Conservation (phyloP, 106 monocot genomes). For the Dioscorea zingiberensis region DNA sequence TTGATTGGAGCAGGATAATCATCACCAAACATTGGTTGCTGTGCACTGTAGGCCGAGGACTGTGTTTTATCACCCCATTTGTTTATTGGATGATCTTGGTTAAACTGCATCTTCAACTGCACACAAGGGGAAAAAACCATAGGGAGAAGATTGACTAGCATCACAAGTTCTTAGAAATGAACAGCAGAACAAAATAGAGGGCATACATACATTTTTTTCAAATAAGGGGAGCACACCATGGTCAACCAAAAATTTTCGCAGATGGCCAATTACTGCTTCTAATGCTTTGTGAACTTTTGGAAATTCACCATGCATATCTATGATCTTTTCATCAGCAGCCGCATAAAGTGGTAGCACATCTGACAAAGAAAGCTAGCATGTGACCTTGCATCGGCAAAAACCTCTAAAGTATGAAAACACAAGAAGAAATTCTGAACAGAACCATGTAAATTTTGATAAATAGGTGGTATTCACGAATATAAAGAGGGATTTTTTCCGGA, state of each 20-base stretch:
- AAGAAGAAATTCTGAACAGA: no score
- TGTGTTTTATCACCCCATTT: constrained; percentile 14
- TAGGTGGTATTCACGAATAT: no score
- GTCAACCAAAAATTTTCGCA: constrained; percentile 31
- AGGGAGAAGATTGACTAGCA: no score
- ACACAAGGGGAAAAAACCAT: not conserved
- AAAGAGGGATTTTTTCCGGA: no score
- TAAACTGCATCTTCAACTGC: not conserved
- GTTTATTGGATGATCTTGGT: constrained; percentile 18
- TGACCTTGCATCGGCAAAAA: no score
- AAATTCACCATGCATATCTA: constrained; percentile 33
- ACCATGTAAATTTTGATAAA: no score
- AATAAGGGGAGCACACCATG: constrained; percentile 32
- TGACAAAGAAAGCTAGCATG: not conserved
- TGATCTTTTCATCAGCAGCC: constrained; percentile 16
- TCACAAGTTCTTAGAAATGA: no score
- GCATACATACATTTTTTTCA: constrained; percentile 26
- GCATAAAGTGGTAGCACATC: constrained; percentile 31
- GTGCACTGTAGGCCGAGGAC: constrained; percentile 7
- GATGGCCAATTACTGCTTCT: constrained; percentile 20
- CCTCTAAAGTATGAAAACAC: no score
- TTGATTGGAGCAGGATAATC: constrained; percentile 19
- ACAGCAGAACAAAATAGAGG: no score
- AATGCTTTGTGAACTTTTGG: constrained; percentile 24
- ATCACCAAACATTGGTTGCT: constrained; percentile 10